phyloP scores from a whole-genome alignment of 2,329 filamentous ascomycete genomes.

The Cadophora sp. region DNA sequence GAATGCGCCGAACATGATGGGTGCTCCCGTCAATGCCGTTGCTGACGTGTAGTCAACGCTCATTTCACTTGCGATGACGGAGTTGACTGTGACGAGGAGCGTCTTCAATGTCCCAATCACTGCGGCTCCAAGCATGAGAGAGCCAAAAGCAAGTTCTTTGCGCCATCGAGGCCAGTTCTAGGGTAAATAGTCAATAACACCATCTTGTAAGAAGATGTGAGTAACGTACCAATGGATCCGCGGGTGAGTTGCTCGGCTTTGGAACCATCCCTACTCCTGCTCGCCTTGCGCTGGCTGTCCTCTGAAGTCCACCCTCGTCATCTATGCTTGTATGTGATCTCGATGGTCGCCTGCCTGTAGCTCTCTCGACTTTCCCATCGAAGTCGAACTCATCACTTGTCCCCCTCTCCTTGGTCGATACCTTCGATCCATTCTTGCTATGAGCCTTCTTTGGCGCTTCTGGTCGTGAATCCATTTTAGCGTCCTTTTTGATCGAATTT shows the following conservation, averaged over 20 bases:
- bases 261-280: slow-evolving; percentile 47
- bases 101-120: slow-evolving; percentile 61
- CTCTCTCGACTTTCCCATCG: slow-evolving; percentile 16
- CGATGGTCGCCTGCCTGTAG: not conserved
- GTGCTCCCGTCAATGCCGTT: slow-evolving; percentile 59
- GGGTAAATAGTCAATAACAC: not conserved
- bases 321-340: not conserved
- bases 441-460: slow-evolving; percentile 15
- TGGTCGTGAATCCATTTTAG: slow-evolving; percentile 20
- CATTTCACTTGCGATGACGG: slow-evolving; percentile 52
- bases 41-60: slow-evolving; percentile 55
- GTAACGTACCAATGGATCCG: slow-evolving; percentile 59
- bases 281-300: not conserved
- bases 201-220: not conserved
- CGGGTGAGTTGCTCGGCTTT: slow-evolving; percentile 60
- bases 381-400: slow-evolving; percentile 14
- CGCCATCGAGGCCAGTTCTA: slow-evolving; percentile 64
- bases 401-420: not conserved
- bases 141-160: slow-evolving; percentile 57
- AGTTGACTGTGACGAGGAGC: slow-evolving; percentile 57
- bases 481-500: not conserved
- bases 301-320: not conserved
- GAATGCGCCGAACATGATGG: slow-evolving; percentile 57
- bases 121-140: slow-evolving; percentile 55
- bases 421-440: slow-evolving; percentile 16